Conservation (phyloP, 495 filamentous ascomycete species). For the Alectoria sarmentosa region DNA sequence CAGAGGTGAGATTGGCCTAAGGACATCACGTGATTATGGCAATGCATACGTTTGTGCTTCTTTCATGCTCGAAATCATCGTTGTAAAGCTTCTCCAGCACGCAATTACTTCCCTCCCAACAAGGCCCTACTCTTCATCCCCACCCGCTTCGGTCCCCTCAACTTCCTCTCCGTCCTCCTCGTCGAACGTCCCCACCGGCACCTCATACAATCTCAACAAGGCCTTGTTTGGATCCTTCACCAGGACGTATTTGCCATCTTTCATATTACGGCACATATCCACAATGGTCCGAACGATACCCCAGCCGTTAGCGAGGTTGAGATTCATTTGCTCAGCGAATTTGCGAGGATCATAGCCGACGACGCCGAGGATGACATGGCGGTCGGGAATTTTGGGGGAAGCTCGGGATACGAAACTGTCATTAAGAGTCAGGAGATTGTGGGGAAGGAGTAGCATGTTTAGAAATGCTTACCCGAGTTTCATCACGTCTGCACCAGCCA, state of each 20-base stretch:
- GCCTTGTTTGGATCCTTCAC: slow-evolving; percentile 93
- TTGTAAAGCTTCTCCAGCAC: neutral
- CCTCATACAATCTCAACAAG: slow-evolving; percentile 85
- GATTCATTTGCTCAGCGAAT: slow-evolving; percentile 95
- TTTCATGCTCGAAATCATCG: neutral
- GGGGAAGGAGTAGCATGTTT: neutral
- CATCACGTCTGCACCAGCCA: slow-evolving; percentile 93
- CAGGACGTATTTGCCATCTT: slow-evolving; percentile 56
- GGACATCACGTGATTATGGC: neutral
- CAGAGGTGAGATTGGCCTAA: neutral
- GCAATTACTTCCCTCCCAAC: neutral
- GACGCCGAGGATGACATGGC: slow-evolving; percentile 91
- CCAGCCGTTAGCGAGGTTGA: slow-evolving; percentile 95
- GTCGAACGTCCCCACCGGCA: slow-evolving; percentile 81
- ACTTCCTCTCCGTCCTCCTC: slow-evolving; percentile 54
- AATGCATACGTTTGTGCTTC: neutral
- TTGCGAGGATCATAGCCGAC: slow-evolving; percentile 95
- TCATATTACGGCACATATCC: slow-evolving; percentile 64
- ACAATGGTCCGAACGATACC: slow-evolving; percentile 96
- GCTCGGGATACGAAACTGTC: slow-evolving; percentile 83
- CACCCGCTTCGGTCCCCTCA: slow-evolving; percentile 38
- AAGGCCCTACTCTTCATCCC: slow-evolving; percentile 32
- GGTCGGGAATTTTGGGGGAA: slow-evolving; percentile 81
- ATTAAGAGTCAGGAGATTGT: slow-evolving; percentile 23
- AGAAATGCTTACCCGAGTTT: slow-evolving; percentile 71